Evolutionary conservation across 1,284 basidiomycete genomes (phyloP), one percentile per base, ranked within the genome.

Genomic region (Stygiomarasmius scandens): DNA sequence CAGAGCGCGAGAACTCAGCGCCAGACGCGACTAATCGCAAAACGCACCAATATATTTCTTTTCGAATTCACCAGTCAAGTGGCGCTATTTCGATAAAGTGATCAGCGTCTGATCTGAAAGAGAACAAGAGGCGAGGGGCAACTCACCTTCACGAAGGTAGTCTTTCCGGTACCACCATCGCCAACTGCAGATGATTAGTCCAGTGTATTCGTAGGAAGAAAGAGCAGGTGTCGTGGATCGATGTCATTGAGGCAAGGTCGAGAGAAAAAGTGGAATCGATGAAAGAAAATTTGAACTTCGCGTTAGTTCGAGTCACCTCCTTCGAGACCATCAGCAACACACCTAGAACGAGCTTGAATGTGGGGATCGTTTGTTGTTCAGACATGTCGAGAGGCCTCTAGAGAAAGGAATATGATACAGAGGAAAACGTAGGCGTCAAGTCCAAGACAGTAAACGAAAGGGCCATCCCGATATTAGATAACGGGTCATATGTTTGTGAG

Each of bases 11-110:
- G 59, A 32, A 29, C 58, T 57, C 55, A 56, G 16, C 4, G 29
- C 27, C 34, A 16, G 27, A 67, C 63, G 59, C 60, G 59, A 50
- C 29, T 36, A 23, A 48, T 4, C 5, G 44, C 9, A 58, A 58
- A 55, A 62, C 79, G 63, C 74, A 96, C 95, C 96, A 65, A 99
- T 98, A 83, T 98, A 99, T 80, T 99, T 99, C 87, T 99, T 99
- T 82, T 99, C 97, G 77, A 99, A 99, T 86, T 99, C 97, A 74
- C 93, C 95, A 65, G 96, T 98, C 87, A 98, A 88, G 80, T 99
- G 96, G 76, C 95, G 95, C 95, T 95, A 70, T 44, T 66, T 63
- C 65, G 66, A n/a, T 58, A 49, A 51, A 51, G 54, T 68, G 77
- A 88, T 90, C 84, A 87, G 79, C 60, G 76, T 69, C 67, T 76